Evolutionary conservation across 768 basidiomycete genomes (phyloP), one percentile per base, ranked within the genome.

Genomic region (Fomitopsis serialis): DNA sequence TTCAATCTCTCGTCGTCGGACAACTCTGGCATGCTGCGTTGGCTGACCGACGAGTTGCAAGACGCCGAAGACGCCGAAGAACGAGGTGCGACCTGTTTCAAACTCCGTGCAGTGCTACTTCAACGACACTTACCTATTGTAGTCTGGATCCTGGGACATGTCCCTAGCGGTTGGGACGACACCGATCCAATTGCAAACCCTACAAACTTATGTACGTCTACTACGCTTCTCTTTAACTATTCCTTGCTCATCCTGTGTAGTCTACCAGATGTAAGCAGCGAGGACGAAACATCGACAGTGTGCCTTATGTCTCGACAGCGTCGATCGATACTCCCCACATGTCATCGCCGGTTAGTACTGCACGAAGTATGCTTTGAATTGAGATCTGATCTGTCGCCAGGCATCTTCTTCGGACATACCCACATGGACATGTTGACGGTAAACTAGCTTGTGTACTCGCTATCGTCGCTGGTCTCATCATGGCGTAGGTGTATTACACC

Each of bases 41-140:
- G 88, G 69, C 62, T 91, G 57, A 89, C 88, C 4, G 82, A 88
- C 54, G 85, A 90, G 64, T 69, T 90, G 12, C 87, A 91, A 65
- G 82, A 74, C 49, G 87, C 88, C 6, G 88, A 89, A 67, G 87
- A 89, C 62, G 74, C 74, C 23, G 82, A 85, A 12, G 86, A 89
- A 51, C 73, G 84, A 62, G 86, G 85, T 80, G n/a, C n/a, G 54
- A 22, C 11, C 25, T 29, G 24, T 2, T 5, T 21, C n/a, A 19
- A 17, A 24, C 29, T 6, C 11, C 29, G 25, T 29, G 1, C 44
- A 40, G 22, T 9, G 25, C 29, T 6, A 42, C 25, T 42, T 32
- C 32, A 48, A 7, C 5, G 9, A 17, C 8, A 19, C 36, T 50
- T 24, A 49, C 53, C n/a, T n/a, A n/a, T n/a, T n/a, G n/a, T 32